A percentile compares a stretch with the other conserved stretches of the same genome.
These are phyloP conservation scores for Mycosarcoma maydis DNA, from an alignment of 1,284 basidiomycete genomes.

Conservation along the genomic window DNA sequence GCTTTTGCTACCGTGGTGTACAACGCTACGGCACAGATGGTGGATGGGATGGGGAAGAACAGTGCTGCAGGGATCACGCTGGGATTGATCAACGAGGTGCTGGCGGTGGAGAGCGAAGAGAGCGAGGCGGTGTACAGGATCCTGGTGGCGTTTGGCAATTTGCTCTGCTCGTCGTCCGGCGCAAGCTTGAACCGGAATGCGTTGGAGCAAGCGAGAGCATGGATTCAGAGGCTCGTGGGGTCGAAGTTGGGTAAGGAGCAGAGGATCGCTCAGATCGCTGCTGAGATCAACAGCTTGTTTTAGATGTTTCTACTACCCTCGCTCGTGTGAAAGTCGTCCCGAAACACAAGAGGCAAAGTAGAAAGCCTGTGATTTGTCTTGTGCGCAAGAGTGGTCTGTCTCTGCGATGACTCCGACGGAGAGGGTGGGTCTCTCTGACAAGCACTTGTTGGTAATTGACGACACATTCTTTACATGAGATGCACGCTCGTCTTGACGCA, in stretches of 20 bases:
- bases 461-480: too few species aligned
- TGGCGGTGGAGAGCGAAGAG: constrained; percentile 73
- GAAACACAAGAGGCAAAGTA: too few species aligned
- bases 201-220: constrained; percentile 10
- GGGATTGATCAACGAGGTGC: constrained; percentile 52
- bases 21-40: constrained; percentile 70
- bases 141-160: constrained; percentile 85
- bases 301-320: too few species aligned
- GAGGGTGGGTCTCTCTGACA: too few species aligned
- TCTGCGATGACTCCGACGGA: too few species aligned
- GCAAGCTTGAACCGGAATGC: constrained; percentile 8
- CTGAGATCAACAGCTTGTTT: constrained; percentile 19
- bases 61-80: constrained; percentile 34
- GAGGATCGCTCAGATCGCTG: constrained; percentile 18
- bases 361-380: too few species aligned
- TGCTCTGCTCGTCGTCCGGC: constrained; percentile 18
- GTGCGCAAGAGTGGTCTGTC: too few species aligned
- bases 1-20: constrained; percentile 80
- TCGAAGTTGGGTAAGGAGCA: constrained; percentile 10
- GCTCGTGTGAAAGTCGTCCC: too few species aligned
- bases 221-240: not conserved
- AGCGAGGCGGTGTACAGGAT: constrained; percentile 85
- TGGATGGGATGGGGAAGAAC: constrained; percentile 6
- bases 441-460: too few species aligned
- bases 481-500: too few species aligned